Percentiles rank a stretch among this genome's conserved stretches.
phyloP scores from a whole-genome alignment of 345 rosid species.

The Eucalyptus cloeziana region DNA sequence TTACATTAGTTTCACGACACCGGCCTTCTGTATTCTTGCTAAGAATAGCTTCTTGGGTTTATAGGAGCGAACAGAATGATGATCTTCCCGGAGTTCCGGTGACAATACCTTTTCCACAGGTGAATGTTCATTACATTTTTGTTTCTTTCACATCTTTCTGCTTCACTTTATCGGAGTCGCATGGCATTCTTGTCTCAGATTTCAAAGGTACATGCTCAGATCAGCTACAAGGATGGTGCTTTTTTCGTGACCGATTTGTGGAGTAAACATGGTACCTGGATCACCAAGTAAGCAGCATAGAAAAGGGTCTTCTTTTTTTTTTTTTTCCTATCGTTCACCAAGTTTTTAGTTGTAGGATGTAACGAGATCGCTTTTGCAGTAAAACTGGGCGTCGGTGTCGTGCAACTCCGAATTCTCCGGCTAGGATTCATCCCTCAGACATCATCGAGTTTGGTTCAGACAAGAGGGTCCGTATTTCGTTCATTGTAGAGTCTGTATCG shows the following conservation, averaged over 20 bases:
- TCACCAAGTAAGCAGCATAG: conserved; percentile 48
- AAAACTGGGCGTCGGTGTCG: conserved; percentile 43
- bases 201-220: conserved; percentile 61
- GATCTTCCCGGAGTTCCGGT: conserved; percentile 44
- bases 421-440: conserved; percentile 48
- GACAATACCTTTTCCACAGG: conserved; percentile 52
- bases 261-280: conserved; percentile 69
- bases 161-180: background rate
- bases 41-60: background rate
- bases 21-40: background rate
- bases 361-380: conserved; percentile 16
- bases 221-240: conserved; percentile 62
- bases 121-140: background rate
- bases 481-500: background rate
- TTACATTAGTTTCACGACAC: background rate
- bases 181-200: conserved; percentile 24
- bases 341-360: background rate
- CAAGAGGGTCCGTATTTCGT: conserved; percentile 22
- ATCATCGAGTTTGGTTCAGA: conserved; percentile 61
- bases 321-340: background rate
- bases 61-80: conserved; percentile 46
- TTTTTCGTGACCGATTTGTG: conserved; percentile 58
- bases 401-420: conserved; percentile 39
- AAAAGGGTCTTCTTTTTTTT: background rate
- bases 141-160: background rate